Base-by-base conservation (phyloP, 1,284 basidiomycete species). In the Sporisorium exsertum region DNA sequence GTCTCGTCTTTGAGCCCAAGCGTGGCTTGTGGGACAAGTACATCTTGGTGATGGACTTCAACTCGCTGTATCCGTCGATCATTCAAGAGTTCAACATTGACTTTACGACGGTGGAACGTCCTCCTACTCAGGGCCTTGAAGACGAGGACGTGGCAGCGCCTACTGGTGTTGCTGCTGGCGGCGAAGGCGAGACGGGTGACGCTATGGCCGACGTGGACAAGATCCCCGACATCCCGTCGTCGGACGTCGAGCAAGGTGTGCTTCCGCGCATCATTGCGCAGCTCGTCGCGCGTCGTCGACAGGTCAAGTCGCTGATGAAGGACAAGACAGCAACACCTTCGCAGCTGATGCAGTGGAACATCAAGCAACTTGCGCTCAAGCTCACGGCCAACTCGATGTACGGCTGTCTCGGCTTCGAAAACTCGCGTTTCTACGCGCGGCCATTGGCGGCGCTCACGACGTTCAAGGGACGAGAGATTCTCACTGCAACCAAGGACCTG, bases 301-400 rank as follows among this genome's bases (percentile, higher is more conserved):
- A 93, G 81, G 97, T 99, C 78, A 99, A 99, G 86, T 90, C 89
- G 1, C 87, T 98, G 63, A 97, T 99, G 95, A 99, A 98, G 86
- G 94, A 95, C 84, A 91, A 91, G 81, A 89, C 89, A 9, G 90
- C 91, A 7, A 89, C 92, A 0, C 89, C 89, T 0, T 91, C 93
- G 0, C 93, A 95, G 83, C 87, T 93, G 50, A 88, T 94, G 61
- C 95, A 97, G 90, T 95, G 94, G 83, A 78, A 99, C 83, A 97
- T 99, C 88, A 96, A 95, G 86, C 97, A 99, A 84, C 91, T 94
- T 85, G 97, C 97, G 6, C 89, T 99, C 65, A 99, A 99, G 88
- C 91, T 99, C 57, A 99, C 96, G 1, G 97, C 97, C 67, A 99
- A 99, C 88, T 96, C 94, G 88, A 99, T 99, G 96, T 99, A 99